Evolutionary conservation across 2,329 filamentous ascomycete genomes (phyloP).

Genomic region (Blastomyces parvus): DNA sequence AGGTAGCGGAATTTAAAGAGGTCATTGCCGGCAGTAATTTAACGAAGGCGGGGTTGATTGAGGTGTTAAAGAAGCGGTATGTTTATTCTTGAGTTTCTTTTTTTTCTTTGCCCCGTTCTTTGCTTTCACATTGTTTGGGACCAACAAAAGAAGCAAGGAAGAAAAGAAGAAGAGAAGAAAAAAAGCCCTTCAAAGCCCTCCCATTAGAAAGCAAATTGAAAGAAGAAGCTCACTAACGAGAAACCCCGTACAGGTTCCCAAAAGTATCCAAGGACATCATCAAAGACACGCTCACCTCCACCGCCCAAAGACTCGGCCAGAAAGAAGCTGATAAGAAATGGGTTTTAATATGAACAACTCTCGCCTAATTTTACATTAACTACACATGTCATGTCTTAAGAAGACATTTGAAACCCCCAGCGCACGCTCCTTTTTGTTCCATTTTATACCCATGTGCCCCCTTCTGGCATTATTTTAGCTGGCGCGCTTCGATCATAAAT

Average conservation of each 20-base stretch:
- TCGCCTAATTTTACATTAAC: not conserved
- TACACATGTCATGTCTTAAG: not conserved
- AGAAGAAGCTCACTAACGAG: not conserved
- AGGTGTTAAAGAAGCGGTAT: conserved; percentile 61
- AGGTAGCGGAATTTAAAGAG: conserved; percentile 58
- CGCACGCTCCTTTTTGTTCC: too few relatives aligned
- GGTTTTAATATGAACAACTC: conserved; percentile 38
- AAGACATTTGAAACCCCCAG: not conserved
- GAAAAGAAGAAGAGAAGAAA: not conserved
- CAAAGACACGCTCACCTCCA: conserved; percentile 56
- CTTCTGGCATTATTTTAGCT: too few relatives aligned
- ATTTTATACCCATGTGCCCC: too few relatives aligned
- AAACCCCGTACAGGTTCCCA: conserved; percentile 46
- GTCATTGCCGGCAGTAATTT: conserved; percentile 61
- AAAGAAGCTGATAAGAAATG: conserved; percentile 58
- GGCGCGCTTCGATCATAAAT: too few relatives aligned
- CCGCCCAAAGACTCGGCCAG: conserved; percentile 55
- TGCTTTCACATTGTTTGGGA: not conserved
- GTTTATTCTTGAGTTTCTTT: conserved; percentile 13
- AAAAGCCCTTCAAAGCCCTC: too few relatives aligned
- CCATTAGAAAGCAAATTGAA: too few relatives aligned
- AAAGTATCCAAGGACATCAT: conserved; percentile 61
- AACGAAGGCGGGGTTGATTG: conserved; percentile 64
- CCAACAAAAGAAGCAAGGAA: not conserved
- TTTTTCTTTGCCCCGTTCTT: not conserved